Conservation (phyloP, 1,139 yeast species). For the Geotrichum restrictum region DNA sequence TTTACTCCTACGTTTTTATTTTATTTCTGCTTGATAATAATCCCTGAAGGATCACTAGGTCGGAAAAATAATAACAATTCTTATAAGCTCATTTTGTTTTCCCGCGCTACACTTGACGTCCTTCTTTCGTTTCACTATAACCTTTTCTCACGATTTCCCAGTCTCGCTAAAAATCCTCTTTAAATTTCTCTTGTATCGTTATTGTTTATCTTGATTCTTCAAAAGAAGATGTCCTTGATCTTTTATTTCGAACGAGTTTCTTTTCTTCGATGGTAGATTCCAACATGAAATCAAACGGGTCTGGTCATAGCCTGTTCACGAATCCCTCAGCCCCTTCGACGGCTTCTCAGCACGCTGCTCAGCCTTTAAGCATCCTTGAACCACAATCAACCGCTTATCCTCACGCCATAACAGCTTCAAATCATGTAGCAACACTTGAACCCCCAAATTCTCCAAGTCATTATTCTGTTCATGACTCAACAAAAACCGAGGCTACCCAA, state of each 20-base stretch:
- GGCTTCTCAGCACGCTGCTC: neutral
- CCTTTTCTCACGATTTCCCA: neutral
- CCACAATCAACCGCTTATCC: neutral
- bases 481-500: neutral
- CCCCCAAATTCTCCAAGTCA: neutral
- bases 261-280: neutral
- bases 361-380: conserved; percentile 4
- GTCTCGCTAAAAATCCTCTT: neutral
- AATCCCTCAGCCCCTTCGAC: neutral
- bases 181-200: neutral
- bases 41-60: neutral
- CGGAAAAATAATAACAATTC: neutral
- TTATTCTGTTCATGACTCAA: neutral
- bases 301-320: neutral
- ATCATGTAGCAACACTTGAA: neutral
- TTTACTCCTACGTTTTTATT: neutral
- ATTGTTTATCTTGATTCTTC: neutral
- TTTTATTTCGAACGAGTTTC: neutral
- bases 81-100: neutral
- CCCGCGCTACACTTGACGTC: neutral
- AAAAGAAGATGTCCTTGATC: neutral
- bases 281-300: neutral
- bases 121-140: neutral
- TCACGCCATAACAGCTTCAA: neutral
- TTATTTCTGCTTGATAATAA: neutral